Percentiles rank a stretch among this genome's conserved stretches.
These are phyloP conservation scores for Madurella mycetomatis DNA, from an alignment of 2,329 filamentous ascomycete species.

Conservation along the genomic window DNA sequence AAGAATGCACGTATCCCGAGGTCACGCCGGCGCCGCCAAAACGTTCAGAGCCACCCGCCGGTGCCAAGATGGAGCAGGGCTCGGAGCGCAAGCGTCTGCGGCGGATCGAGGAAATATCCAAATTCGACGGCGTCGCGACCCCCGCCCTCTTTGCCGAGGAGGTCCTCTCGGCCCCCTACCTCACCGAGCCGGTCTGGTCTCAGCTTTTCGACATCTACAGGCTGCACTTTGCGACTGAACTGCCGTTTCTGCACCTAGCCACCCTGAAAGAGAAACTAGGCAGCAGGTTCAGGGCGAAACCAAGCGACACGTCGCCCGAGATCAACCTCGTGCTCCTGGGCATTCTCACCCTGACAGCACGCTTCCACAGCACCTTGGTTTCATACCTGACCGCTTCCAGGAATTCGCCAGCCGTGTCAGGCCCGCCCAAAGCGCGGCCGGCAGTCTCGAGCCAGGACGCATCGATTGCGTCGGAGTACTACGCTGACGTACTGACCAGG, in stretches of 20 bases:
- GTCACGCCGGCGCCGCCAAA: conserved; percentile 40
- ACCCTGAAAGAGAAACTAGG: conserved; percentile 54
- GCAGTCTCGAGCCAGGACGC: conserved; percentile 42
- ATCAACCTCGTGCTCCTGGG: conserved; percentile 59
- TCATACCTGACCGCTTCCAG: conserved; percentile 45
- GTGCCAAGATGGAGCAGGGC: conserved; percentile 39
- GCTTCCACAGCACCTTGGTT: conserved; percentile 60
- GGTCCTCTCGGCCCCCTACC: conserved; percentile 55
- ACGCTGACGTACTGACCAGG: conserved; percentile 53
- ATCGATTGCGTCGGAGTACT: conserved; percentile 58
- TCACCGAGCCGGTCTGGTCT: conserved; percentile 63
- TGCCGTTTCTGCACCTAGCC: conserved; percentile 66
- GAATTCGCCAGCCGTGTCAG: conserved; percentile 26
- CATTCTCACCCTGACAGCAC: conserved; percentile 63
- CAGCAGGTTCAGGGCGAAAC: conserved; percentile 36
- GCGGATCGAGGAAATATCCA: conserved; percentile 41
- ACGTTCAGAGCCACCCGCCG: conserved; percentile 37
- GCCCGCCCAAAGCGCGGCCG: conserved; percentile 33
- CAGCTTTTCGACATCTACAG: conserved; percentile 67
- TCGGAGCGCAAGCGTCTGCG: conserved; percentile 48
- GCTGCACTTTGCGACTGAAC: conserved; percentile 65
- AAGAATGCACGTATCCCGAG: conserved; percentile 69
- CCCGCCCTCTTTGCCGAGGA: conserved; percentile 47
- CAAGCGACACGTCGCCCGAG: conserved; percentile 40
- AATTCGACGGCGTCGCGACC: conserved; percentile 35